A percentile compares a stretch with the other conserved stretches of the same genome.
Evolutionary conservation across 345 rosid genomes (phyloP).

Genomic region (Syzygium aromaticum): DNA sequence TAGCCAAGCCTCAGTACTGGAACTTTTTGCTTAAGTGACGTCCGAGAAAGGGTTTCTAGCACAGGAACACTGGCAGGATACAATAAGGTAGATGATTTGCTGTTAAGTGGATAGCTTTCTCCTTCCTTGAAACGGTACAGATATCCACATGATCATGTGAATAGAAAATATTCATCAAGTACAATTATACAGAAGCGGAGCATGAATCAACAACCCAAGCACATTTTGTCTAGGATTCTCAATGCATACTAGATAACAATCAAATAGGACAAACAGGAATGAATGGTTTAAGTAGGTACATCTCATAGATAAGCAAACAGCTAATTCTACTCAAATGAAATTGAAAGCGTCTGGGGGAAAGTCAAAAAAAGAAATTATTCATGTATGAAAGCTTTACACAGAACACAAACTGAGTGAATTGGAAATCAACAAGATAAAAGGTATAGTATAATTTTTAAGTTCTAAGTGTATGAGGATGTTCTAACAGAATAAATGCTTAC

Average conservation of each 20-base stretch:
- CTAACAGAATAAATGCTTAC: not conserved
- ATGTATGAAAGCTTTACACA: not conserved
- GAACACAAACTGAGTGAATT: not conserved
- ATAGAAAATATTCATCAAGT: not conserved
- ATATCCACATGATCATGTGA: not conserved
- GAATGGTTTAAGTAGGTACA: not conserved
- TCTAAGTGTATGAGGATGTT: not conserved
- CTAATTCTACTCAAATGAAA: not conserved
- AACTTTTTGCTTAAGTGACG: not conserved
- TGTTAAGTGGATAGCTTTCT: not conserved
- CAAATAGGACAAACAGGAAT: not conserved
- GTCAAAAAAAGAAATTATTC: not conserved
- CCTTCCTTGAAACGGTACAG: not conserved
- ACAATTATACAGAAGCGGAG: not conserved
- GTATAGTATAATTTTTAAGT: not conserved
- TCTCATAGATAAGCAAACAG: not conserved
- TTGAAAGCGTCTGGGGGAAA: not conserved
- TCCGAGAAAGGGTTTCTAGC: not conserved
- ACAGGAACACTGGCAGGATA: not conserved
- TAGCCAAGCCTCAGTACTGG: not conserved
- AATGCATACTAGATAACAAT: not conserved
- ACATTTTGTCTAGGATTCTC: not conserved
- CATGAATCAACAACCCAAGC: not conserved
- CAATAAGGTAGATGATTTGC: not conserved
- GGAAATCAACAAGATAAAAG: not conserved